Conservation (phyloP, 495 filamentous ascomycete species). For the Aspergillus sclerotioniger region DNA sequence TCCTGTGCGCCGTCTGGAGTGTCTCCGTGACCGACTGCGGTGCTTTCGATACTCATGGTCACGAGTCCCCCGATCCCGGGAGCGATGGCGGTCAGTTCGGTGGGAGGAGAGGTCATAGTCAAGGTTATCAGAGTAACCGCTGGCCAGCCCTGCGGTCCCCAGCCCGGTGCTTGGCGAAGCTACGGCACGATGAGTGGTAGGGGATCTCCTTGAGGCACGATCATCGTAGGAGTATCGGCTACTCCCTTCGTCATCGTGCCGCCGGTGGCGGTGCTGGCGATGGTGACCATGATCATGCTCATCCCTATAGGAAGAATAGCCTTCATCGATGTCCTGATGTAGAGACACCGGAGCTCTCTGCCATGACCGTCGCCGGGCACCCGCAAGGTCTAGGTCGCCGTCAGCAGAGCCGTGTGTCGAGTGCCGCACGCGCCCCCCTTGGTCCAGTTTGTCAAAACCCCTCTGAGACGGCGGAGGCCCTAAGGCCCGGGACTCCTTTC, state of each 20-base stretch:
- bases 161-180: slow-evolving; percentile 31
- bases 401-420: slow-evolving; percentile 28
- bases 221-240: slow-evolving; percentile 31
- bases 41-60: slow-evolving; percentile 9
- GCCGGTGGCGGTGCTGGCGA: slow-evolving; percentile 26
- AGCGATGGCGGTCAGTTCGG: slow-evolving; percentile 17
- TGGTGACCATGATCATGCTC: slow-evolving; percentile 26
- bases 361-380: slow-evolving; percentile 27
- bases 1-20: slow-evolving; percentile 29
- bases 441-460: slow-evolving; percentile 59
- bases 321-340: slow-evolving; percentile 43
- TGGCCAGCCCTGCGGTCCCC: slow-evolving; percentile 41
- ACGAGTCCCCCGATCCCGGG: slow-evolving; percentile 7
- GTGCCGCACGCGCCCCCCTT: slow-evolving; percentile 33
- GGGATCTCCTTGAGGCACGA: slow-evolving; percentile 22
- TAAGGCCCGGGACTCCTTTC: slow-evolving; percentile 42
- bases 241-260: slow-evolving; percentile 24
- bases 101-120: slow-evolving; percentile 32
- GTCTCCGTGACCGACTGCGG: slow-evolving; percentile 30
- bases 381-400: slow-evolving; percentile 30
- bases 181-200: slow-evolving; percentile 17
- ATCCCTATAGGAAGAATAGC: slow-evolving; percentile 32
- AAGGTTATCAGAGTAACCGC: slow-evolving; percentile 37
- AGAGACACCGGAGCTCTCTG: slow-evolving; percentile 36
- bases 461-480: slow-evolving; percentile 61